Evolutionary conservation across 345 rosid genomes (phyloP).

Genomic region (Balakata baccata): DNA sequence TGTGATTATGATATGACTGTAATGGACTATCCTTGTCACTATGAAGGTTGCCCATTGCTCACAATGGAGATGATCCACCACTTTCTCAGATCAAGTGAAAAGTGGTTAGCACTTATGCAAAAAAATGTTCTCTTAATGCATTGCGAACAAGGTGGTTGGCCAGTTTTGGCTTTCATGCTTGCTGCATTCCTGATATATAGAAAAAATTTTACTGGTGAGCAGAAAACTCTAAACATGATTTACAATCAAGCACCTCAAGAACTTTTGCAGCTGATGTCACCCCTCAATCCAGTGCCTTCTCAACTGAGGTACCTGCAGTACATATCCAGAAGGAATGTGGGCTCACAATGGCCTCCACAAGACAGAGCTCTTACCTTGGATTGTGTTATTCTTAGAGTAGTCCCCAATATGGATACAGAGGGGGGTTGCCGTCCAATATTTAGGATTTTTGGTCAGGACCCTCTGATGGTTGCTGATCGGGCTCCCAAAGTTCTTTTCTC

Average conservation of each 20-base stretch:
- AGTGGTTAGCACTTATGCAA: conserved; percentile 59
- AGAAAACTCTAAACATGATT: conserved; percentile 63
- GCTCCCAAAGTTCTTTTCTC: conserved; percentile 64
- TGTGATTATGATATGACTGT: conserved; percentile 71
- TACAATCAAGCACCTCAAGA: conserved; percentile 74
- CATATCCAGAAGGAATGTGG: conserved; percentile 64
- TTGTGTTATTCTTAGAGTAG: conserved; percentile 51
- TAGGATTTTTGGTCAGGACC: conserved; percentile 71
- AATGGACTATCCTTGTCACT: conserved; percentile 74
- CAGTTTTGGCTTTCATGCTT: conserved; percentile 74
- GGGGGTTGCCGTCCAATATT: conserved; percentile 74
- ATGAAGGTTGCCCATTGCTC: conserved; percentile 74
- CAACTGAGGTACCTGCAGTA: conserved; percentile 79
- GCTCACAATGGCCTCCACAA: conserved; percentile 62
- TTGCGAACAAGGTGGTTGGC: conserved; percentile 77
- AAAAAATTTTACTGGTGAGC: conserved; percentile 60
- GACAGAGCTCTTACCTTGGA: conserved; percentile 66
- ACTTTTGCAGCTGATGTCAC: conserved; percentile 57
- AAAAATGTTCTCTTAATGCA: conserved; percentile 65
- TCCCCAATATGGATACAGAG: conserved; percentile 60
- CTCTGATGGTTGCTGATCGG: conserved; percentile 52
- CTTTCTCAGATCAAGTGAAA: conserved; percentile 66
- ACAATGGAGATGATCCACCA: conserved; percentile 65
- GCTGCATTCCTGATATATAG: conserved; percentile 62
- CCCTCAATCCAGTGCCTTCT: conserved; percentile 67